Evolutionary conservation across 106 monocot genomes (phyloP).

Genomic region (Allium cepa): DNA sequence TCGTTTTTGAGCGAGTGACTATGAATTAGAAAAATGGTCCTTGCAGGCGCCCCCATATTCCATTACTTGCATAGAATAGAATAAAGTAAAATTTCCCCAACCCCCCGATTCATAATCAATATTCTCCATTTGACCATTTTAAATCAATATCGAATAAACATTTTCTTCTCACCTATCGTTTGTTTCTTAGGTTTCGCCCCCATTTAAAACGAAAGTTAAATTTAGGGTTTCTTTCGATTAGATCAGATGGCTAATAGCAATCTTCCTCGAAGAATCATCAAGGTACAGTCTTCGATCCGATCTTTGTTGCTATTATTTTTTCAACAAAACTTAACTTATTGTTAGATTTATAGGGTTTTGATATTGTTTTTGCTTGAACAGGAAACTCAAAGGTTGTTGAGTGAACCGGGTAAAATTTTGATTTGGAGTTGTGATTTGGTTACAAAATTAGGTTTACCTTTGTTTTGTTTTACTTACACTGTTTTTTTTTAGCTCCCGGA

Average conservation of each 20-base stretch:
- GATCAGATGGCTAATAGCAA: slow-evolving; percentile 75
- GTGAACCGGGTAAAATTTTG: slow-evolving; percentile 66
- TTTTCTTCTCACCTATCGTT: too few relatives aligned
- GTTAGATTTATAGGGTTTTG: slow-evolving; percentile 3
- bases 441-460: not conserved
- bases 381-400: slow-evolving; percentile 96
- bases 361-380: slow-evolving; percentile 13
- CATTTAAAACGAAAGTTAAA: not conserved
- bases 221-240: not conserved
- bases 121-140: too few relatives aligned
- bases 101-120: too few relatives aligned
- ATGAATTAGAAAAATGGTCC: too few relatives aligned
- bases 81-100: too few relatives aligned
- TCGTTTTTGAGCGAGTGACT: too few relatives aligned
- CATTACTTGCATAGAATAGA: too few relatives aligned
- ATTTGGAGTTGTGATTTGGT: not conserved
- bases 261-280: slow-evolving; percentile 94
- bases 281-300: slow-evolving; percentile 36
- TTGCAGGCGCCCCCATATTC: too few relatives aligned
- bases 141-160: too few relatives aligned
- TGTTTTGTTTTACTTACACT: not conserved
- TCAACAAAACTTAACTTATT: not conserved
- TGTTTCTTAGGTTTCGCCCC: too few relatives aligned
- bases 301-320: slow-evolving; percentile 5
- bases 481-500: slow-evolving; percentile 56